Conservation (phyloP, 495 filamentous ascomycete genomes). For the Lasiosphaeriaceae sp. region DNA sequence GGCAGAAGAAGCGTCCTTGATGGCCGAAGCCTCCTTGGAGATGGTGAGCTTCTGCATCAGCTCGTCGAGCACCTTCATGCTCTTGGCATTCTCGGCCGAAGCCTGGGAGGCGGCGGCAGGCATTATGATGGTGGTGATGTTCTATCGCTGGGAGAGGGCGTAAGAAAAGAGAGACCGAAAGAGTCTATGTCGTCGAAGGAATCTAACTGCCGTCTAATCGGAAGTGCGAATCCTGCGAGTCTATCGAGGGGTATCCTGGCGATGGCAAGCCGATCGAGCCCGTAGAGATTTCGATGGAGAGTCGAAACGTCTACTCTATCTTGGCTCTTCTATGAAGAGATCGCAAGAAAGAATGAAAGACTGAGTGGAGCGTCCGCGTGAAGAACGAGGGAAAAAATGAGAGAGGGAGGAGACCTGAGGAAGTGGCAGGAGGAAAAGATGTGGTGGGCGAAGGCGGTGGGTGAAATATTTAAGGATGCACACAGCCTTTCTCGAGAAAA, state of each 20-base stretch:
- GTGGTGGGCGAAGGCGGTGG: conserved; percentile 13
- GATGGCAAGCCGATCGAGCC: conserved; percentile 19
- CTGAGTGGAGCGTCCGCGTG: conserved; percentile 27
- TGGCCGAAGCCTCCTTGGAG: conserved; percentile 46
- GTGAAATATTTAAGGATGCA: conserved; percentile 22
- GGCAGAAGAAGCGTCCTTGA: conserved; percentile 43
- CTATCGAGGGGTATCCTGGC: conserved; percentile 26
- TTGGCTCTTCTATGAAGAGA: conserved; percentile 29
- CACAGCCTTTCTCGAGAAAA: conserved; percentile 21
- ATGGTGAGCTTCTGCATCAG: conserved; percentile 51
- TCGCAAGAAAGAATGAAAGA: conserved; percentile 26
- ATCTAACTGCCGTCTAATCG: conserved; percentile 27
- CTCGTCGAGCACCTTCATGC: conserved; percentile 49
- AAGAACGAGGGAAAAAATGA: conserved; percentile 23
- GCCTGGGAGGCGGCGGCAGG: conserved; percentile 23
- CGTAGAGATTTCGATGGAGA: conserved; percentile 35
- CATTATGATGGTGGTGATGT: conserved; percentile 26
- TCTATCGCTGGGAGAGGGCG: conserved; percentile 1
- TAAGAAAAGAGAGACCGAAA: conserved; percentile 4
- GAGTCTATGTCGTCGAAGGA: conserved; percentile 16
- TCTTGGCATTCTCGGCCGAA: conserved; percentile 41
- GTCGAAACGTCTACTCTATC: conserved; percentile 38
- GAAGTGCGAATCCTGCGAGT: conserved; percentile 12
- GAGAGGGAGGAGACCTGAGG: conserved; percentile 22
- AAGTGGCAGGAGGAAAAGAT: conserved; percentile 10